phyloP scores from a whole-genome alignment of 2,329 filamentous ascomycete species.

The Pseudocercospora vitis region DNA sequence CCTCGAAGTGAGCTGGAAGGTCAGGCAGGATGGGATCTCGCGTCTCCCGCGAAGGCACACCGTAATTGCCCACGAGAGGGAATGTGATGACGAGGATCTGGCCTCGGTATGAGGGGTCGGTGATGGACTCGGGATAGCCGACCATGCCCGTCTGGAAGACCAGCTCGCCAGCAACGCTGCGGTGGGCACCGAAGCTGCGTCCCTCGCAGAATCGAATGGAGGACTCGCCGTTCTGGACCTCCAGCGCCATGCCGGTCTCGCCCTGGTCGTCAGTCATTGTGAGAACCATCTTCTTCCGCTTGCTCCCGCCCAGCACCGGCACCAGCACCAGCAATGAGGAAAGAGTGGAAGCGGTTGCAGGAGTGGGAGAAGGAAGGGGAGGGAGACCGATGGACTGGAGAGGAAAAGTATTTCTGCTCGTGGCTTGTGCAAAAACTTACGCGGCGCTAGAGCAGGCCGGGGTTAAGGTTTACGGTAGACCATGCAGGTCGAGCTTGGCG shows the following conservation, averaged over 20 bases:
- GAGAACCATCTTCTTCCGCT: constrained; percentile 20
- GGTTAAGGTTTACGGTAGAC: not conserved
- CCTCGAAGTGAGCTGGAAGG: constrained; percentile 90
- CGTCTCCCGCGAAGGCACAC: constrained; percentile 82
- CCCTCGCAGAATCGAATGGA: constrained; percentile 69
- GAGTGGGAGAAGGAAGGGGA: not conserved
- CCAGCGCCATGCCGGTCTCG: constrained; percentile 65
- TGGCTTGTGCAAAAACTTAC: not conserved
- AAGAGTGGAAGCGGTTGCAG: too few relatives aligned
- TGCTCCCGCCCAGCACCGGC: not conserved
- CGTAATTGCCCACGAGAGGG: constrained; percentile 94
- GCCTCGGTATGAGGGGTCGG: constrained; percentile 81
- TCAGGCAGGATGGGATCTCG: constrained; percentile 82
- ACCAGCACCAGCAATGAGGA: not conserved
- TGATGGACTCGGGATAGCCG: constrained; percentile 92
- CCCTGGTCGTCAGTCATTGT: constrained; percentile 32
- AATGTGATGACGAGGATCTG: constrained; percentile 98
- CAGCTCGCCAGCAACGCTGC: constrained; percentile 92
- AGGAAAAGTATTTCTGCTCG: not conserved
- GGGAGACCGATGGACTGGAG: not conserved
- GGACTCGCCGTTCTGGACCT: constrained; percentile 82
- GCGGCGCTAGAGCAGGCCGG: not conserved
- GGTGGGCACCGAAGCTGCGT: constrained; percentile 92
- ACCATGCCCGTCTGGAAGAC: constrained; percentile 99
- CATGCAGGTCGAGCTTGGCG: not conserved